These are phyloP conservation scores for Rhynchospora tenuis DNA, from an alignment of 176 grass and related monocot species.

Conservation along the genomic window DNA sequence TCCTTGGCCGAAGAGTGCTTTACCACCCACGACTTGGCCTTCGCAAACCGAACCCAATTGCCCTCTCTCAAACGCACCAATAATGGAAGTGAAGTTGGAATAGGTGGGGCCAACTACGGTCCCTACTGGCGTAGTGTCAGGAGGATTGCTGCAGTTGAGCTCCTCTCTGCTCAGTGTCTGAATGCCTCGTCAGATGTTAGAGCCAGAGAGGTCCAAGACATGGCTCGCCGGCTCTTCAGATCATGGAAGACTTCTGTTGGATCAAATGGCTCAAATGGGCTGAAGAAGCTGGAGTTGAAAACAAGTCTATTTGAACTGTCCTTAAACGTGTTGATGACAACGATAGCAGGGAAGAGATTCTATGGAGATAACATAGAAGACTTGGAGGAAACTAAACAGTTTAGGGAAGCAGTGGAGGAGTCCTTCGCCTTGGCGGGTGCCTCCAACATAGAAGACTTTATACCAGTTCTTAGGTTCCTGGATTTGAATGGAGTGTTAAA, in stretches of 20 bases:
- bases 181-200: neutral
- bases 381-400: neutral
- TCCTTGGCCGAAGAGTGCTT: conserved; percentile 23
- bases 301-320: neutral
- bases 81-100: neutral
- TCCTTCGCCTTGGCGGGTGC: neutral
- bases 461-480: neutral
- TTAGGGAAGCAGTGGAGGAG: conserved; percentile 4
- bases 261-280: neutral
- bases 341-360: neutral
- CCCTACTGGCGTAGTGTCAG: conserved; percentile 22
- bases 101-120: conserved; percentile 14
- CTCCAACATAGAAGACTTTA: conserved; percentile 1
- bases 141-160: conserved; percentile 3
- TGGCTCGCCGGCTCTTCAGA: neutral
- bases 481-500: neutral
- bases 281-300: conserved; percentile 13
- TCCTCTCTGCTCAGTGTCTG: conserved; percentile 12
- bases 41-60: conserved; percentile 24
- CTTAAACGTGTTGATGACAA: neutral
- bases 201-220: neutral
- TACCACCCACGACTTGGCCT: conserved; percentile 21
- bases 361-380: neutral
- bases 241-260: neutral
- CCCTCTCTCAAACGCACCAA: neutral